Percentiles rank a stretch among this genome's conserved stretches.
phyloP scores from a whole-genome alignment of 192 early-diverging fungal genomes.

The Backusella mclennaniae region DNA sequence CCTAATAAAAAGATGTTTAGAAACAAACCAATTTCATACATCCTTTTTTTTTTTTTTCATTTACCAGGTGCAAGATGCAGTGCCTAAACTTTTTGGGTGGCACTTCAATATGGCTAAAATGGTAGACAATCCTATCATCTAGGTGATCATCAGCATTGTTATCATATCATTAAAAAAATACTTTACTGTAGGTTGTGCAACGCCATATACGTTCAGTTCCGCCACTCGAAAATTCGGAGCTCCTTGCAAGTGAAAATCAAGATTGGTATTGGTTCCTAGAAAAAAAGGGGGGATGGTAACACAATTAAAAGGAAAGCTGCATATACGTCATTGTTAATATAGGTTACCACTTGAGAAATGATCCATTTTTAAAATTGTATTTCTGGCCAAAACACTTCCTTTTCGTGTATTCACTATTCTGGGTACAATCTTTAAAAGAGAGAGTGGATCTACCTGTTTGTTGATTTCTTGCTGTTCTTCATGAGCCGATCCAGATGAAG shows the following conservation, averaged over 20 bases:
- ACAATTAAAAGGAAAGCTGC: not conserved
- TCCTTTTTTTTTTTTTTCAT: not conserved
- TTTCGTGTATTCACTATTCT: conserved; percentile 42
- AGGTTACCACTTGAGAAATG: conserved; percentile 47
- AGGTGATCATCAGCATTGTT: not conserved
- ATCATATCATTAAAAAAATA: not conserved
- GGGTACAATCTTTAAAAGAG: conserved; percentile 7
- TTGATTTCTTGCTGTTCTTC: not conserved
- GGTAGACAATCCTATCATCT: conserved; percentile 49
- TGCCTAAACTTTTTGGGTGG: conserved; percentile 34
- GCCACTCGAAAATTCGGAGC: conserved; percentile 64
- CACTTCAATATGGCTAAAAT: conserved; percentile 54
- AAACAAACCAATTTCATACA: not conserved
- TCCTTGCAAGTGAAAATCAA: conserved; percentile 61
- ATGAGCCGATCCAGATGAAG: not conserved
- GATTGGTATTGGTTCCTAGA: conserved; percentile 35
- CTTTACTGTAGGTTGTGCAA: conserved; percentile 59
- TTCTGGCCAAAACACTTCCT: conserved; percentile 56
- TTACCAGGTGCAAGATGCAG: conserved; percentile 31
- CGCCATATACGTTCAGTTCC: conserved; percentile 58
- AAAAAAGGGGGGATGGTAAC: not conserved
- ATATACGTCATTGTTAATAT: conserved; percentile 7
- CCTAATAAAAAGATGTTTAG: conserved; percentile 10
- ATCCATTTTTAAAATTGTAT: conserved; percentile 58
- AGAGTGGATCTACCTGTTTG: not conserved